These are phyloP conservation scores for Dendrobium huoshanense DNA, from an alignment of 106 monocot species.

Conservation along the genomic window DNA sequence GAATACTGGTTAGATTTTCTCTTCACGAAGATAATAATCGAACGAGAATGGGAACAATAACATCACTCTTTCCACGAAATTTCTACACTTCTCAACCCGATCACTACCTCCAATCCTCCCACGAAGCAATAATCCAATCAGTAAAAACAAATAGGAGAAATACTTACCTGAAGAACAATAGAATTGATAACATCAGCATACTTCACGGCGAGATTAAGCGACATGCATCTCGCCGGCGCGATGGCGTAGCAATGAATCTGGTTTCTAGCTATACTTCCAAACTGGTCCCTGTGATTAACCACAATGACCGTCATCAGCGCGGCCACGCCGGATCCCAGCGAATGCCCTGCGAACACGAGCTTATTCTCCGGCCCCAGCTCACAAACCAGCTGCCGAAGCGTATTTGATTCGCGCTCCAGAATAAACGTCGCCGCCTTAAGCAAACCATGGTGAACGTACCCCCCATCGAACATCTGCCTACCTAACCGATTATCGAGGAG, in stretches of 20 bases:
- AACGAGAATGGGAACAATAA: neutral
- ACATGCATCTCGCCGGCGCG: conserved; percentile 66
- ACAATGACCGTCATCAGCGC: conserved; percentile 41
- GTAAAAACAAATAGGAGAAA: neutral
- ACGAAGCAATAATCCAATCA: neutral
- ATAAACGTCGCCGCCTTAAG: conserved; percentile 41
- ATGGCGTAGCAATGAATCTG: conserved; percentile 43
- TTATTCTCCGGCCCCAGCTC: conserved; percentile 10
- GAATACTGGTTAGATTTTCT: neutral
- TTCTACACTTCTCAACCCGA: neutral
- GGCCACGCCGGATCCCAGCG: conserved; percentile 47
- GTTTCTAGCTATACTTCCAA: conserved; percentile 40
- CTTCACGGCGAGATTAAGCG: conserved; percentile 58
- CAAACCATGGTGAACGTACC: conserved; percentile 57
- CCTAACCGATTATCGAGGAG: conserved; percentile 59
- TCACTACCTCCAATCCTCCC: neutral
- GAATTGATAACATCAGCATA: conserved; percentile 66
- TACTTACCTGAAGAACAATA: conserved; percentile 27
- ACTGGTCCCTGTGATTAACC: conserved; percentile 30
- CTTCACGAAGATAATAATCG: neutral
- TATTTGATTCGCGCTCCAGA: conserved; percentile 15
- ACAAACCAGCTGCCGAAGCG: conserved; percentile 5
- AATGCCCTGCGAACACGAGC: conserved; percentile 53
- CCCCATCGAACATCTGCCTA: conserved; percentile 44
- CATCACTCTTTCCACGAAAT: neutral